phyloP scores from a whole-genome alignment of 306 rosid genomes.

The Casuarina equisetifolia region DNA sequence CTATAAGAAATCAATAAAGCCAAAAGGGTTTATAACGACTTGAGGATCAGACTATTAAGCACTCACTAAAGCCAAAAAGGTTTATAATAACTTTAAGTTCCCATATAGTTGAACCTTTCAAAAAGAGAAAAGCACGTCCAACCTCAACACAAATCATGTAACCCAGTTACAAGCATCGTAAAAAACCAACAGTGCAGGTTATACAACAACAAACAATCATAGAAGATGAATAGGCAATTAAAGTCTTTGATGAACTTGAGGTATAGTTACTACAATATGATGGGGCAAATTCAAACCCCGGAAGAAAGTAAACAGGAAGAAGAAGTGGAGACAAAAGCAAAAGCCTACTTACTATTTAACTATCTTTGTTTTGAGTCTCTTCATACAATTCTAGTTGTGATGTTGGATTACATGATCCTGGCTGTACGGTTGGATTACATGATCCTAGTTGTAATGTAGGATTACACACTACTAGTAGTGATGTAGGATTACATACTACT shows the following conservation, averaged over 20 bases:
- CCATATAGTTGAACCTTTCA: not conserved
- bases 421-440: no score
- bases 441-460: no score
- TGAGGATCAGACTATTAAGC: no score
- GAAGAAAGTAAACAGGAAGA: not conserved
- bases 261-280: slow-evolving; percentile 18
- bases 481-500: no score
- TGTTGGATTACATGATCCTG: slow-evolving; percentile 14
- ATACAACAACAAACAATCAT: not conserved
- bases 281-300: not conserved
- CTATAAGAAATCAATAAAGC: no score
- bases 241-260: not conserved
- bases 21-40: no score
- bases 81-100: not conserved
- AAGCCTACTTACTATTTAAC: not conserved
- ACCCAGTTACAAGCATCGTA: not conserved
- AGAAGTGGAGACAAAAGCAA: not conserved
- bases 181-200: not conserved
- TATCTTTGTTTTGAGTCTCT: slow-evolving; percentile 24
- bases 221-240: not conserved
- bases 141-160: not conserved
- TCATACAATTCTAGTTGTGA: slow-evolving; percentile 30
- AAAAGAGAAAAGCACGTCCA: not conserved
- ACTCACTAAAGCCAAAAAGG: not conserved
- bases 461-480: no score